Percentiles rank a stretch among this genome's conserved stretches.
These are phyloP conservation scores for Gloeopeniophorella convolvens DNA, from an alignment of 768 basidiomycete species.

Conservation along the genomic window DNA sequence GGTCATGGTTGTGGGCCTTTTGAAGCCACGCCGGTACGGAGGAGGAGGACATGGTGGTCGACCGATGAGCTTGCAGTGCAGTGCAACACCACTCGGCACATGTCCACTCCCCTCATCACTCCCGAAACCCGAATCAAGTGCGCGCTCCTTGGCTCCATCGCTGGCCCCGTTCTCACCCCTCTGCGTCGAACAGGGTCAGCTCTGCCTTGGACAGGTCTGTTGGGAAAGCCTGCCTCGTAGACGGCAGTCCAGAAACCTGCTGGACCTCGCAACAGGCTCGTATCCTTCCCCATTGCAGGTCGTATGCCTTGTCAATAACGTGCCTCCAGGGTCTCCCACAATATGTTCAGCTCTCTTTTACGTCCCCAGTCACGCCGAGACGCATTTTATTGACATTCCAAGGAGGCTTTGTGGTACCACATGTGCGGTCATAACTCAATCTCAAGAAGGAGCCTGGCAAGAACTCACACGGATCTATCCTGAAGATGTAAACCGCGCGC, in stretches of 20 bases:
- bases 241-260: constrained; percentile 25
- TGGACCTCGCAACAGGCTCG: constrained; percentile 20
- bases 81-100: too few relatives aligned
- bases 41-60: constrained; percentile 2
- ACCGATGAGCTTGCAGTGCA: neutral
- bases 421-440: constrained; percentile 43
- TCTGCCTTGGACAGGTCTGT: constrained; percentile 27
- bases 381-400: constrained; percentile 66
- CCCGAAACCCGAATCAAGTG: constrained; percentile 21
- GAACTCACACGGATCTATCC: constrained; percentile 56
- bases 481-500: constrained; percentile 71
- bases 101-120: constrained; percentile 16
- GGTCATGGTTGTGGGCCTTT: constrained; percentile 22
- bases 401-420: constrained; percentile 78
- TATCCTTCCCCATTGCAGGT: neutral
- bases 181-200: constrained; percentile 23
- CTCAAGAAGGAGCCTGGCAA: constrained; percentile 38
- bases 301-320: neutral
- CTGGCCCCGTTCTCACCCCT: too few relatives aligned
- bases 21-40: constrained; percentile 26
- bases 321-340: constrained; percentile 65
- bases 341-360: constrained; percentile 61
- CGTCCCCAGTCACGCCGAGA: constrained; percentile 46
- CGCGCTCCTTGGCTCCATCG: neutral
- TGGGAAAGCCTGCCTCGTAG: constrained; percentile 25